Evolutionary conservation across 371 early-diverging fungal species (phyloP).

Genomic region (Syncephalastrum sp.): DNA sequence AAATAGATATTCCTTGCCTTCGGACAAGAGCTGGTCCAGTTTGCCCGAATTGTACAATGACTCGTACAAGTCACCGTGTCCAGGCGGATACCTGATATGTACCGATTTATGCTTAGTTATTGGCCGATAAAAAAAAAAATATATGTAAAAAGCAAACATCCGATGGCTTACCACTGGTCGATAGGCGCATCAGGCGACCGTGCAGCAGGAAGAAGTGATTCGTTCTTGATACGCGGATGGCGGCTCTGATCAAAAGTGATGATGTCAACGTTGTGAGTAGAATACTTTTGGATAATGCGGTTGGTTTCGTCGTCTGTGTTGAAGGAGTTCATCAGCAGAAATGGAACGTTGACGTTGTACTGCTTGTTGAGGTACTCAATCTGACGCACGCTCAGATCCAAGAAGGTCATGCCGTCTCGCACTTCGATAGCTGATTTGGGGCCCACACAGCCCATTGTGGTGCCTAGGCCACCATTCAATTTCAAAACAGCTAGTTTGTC

Average conservation of each 20-base stretch:
- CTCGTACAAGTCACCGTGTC: constrained; percentile 99
- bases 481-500: constrained; percentile 97
- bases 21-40: constrained; percentile 89
- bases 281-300: constrained; percentile 96
- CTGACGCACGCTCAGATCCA: constrained; percentile 98
- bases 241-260: constrained; percentile 97
- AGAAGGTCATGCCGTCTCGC: constrained; percentile 96
- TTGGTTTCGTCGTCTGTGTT: constrained; percentile 99
- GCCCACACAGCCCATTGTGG: constrained; percentile 99
- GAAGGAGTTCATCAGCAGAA: constrained; percentile 99
- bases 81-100: constrained; percentile 86
- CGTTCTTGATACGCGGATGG: constrained; percentile 95
- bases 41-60: constrained; percentile 91
- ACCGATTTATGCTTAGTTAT: no score
- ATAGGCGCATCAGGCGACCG: constrained; percentile 54
- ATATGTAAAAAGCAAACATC: no score
- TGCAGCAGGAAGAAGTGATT: constrained; percentile 87
- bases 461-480: constrained; percentile 99
- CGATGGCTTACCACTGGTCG: constrained; percentile 39
- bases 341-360: constrained; percentile 89
- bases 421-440: constrained; percentile 99
- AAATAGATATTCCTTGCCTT: constrained; percentile 99
- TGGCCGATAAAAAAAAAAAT: no score
- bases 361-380: constrained; percentile 95
- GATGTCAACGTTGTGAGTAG: constrained; percentile 84